Percentiles rank a stretch among this genome's conserved stretches.
These are phyloP conservation scores for Aspergillus incahuasiensis DNA, from an alignment of 495 filamentous ascomycete genomes.

Conservation along the genomic window DNA sequence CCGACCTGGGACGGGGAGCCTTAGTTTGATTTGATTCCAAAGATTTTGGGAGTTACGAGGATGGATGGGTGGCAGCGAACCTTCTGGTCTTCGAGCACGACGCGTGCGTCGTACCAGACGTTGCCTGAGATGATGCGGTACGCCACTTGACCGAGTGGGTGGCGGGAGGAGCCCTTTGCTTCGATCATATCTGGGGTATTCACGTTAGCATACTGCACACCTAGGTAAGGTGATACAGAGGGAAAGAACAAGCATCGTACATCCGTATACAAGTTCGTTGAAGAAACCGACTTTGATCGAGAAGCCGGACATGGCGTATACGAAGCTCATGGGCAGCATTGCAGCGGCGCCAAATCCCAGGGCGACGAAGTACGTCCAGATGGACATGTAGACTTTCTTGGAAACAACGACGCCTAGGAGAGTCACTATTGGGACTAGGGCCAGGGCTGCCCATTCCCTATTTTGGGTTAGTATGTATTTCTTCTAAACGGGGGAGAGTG, in stretches of 20 bases:
- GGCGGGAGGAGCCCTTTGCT: slow-evolving; percentile 37
- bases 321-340: slow-evolving; percentile 44
- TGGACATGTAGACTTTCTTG: slow-evolving; percentile 51
- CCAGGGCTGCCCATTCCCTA: not conserved
- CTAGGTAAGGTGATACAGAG: too few species aligned
- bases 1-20: slow-evolving; percentile 24
- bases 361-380: slow-evolving; percentile 53
- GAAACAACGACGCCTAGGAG: slow-evolving; percentile 43
- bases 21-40: not conserved
- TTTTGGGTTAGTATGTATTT: not conserved
- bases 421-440: slow-evolving; percentile 37
- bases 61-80: not conserved
- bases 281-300: not conserved
- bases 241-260: slow-evolving; percentile 26
- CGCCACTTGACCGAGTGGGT: slow-evolving; percentile 48
- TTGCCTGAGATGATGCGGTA: slow-evolving; percentile 49
- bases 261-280: not conserved
- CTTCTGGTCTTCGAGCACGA: slow-evolving; percentile 46
- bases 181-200: slow-evolving; percentile 44
- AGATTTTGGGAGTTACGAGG: not conserved
- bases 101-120: slow-evolving; percentile 51
- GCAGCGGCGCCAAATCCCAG: slow-evolving; percentile 39
- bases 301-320: not conserved
- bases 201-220: too few species aligned
- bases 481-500: too few species aligned